Percentiles rank a stretch among this genome's conserved stretches.
phyloP scores from a whole-genome alignment of 805 yeast genomes.

The Sugiyamaella mastotermitis region DNA sequence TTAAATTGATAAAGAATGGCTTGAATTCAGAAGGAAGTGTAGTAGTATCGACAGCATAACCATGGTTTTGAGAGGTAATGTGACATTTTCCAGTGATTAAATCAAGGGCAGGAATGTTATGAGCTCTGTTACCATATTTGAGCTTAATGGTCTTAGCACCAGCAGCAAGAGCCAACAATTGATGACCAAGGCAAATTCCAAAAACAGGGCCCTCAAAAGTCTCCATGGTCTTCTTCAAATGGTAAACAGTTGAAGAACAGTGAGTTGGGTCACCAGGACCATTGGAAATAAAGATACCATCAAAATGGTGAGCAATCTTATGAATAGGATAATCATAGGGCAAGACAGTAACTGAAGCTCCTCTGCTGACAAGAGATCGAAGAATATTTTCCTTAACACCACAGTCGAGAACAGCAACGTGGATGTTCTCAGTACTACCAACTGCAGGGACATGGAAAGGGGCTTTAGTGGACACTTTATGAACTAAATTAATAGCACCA shows the following conservation, averaged over 20 bases:
- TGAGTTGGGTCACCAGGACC: conserved; percentile 99
- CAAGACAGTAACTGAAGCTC: conserved; percentile 93
- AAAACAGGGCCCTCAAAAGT: conserved; percentile 76
- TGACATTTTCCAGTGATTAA: conserved; percentile 88
- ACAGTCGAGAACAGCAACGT: conserved; percentile 92
- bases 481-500: conserved; percentile 80
- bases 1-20: conserved; percentile 86
- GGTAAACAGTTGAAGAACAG: conserved; percentile 70
- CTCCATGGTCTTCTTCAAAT: conserved; percentile 66
- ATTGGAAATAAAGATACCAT: conserved; percentile 89
- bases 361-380: conserved; percentile 89
- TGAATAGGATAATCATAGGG: conserved; percentile 94
- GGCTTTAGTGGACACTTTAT: conserved; percentile 88
- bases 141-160: conserved; percentile 91
- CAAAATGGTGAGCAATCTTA: conserved; percentile 84
- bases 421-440: conserved; percentile 45
- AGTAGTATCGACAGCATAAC: conserved; percentile 86
- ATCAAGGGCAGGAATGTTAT: conserved; percentile 94
- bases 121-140: conserved; percentile 98
- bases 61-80: conserved; percentile 98
- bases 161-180: conserved; percentile 86
- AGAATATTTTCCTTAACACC: conserved; percentile 98
- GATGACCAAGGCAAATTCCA: conserved; percentile 98
- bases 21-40: conserved; percentile 73
- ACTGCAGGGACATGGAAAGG: conserved; percentile 80